Percentiles rank a stretch among this genome's conserved stretches.
Conservation (phyloP, 2,329 filamentous ascomycete genomes). For the Cyphellophora europaea region DNA sequence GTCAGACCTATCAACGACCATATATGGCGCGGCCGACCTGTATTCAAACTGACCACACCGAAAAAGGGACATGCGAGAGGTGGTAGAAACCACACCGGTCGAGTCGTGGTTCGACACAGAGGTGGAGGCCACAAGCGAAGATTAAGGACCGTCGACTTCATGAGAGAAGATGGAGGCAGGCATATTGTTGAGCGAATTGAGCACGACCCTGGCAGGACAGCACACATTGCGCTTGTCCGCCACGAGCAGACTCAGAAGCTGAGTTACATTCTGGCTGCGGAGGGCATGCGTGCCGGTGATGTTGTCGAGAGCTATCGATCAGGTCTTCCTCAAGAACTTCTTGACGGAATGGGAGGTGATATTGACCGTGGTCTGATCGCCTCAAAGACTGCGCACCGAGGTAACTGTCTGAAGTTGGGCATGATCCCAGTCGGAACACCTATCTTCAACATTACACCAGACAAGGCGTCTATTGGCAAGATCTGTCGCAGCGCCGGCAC, state of each 20-base stretch:
- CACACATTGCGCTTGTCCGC: conserved; percentile 82
- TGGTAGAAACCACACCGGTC: conserved; percentile 79
- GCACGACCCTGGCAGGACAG: conserved; percentile 86
- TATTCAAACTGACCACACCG: conserved; percentile 72
- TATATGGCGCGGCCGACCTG: conserved; percentile 86
- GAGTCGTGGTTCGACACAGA: conserved; percentile 80
- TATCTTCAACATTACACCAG: conserved; percentile 77
- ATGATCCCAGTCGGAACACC: conserved; percentile 94
- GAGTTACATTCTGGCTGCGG: conserved; percentile 90
- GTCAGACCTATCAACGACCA: conserved; percentile 91
- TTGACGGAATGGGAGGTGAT: conserved; percentile 84
- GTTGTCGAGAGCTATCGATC: conserved; percentile 82
- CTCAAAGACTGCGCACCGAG: conserved; percentile 84
- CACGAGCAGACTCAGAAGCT: conserved; percentile 64
- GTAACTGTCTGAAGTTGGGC: conserved; percentile 89
- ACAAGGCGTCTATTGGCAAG: conserved; percentile 61
- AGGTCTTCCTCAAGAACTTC: conserved; percentile 77
- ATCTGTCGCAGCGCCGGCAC: conserved; percentile 95
- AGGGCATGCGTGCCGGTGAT: conserved; percentile 87
- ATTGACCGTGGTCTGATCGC: conserved; percentile 94
- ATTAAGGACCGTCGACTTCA: conserved; percentile 86
- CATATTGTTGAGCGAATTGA: conserved; percentile 90
- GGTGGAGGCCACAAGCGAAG: conserved; percentile 88
- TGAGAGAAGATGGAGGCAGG: conserved; percentile 65
- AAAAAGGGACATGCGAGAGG: conserved; percentile 92